Evolutionary conservation across 179 eudicot genomes (phyloP).

Genomic region (Drosera spatulata): DNA sequence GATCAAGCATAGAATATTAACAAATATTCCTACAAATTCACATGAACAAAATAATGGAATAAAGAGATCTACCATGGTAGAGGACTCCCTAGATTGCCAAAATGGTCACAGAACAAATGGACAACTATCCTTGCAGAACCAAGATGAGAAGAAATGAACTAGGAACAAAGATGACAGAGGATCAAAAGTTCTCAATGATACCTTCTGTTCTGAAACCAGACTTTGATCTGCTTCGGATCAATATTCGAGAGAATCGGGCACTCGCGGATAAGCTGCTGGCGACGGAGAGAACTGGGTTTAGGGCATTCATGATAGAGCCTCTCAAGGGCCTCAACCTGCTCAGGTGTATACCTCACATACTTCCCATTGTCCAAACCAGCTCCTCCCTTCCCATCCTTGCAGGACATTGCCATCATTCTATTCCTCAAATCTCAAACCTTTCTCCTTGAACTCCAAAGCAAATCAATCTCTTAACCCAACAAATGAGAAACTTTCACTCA

Average conservation of each 20-base stretch:
- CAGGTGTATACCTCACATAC: constrained; percentile 23
- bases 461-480: too few species aligned
- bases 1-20: too few species aligned
- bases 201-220: constrained; percentile 60
- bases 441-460: too few species aligned
- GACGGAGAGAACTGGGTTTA: constrained; percentile 35
- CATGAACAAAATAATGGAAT: too few species aligned
- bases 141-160: background rate
- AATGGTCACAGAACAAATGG: too few species aligned
- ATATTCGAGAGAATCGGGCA: constrained; percentile 44
- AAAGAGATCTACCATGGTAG: too few species aligned
- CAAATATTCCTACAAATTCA: too few species aligned
- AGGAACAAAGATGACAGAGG: background rate
- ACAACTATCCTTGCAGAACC: background rate
- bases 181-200: background rate
- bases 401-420: constrained; percentile 1
- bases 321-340: constrained; percentile 27
- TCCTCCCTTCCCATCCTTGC: constrained; percentile 4
- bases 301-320: constrained; percentile 51
- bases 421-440: too few species aligned
- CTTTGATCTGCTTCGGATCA: constrained; percentile 56
- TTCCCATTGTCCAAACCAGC: constrained; percentile 13
- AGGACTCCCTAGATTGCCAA: too few species aligned
- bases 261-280: constrained; percentile 46
- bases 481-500: too few species aligned